phyloP scores from a whole-genome alignment of 2,329 filamentous ascomycete genomes.

The Epichloe elymi region DNA sequence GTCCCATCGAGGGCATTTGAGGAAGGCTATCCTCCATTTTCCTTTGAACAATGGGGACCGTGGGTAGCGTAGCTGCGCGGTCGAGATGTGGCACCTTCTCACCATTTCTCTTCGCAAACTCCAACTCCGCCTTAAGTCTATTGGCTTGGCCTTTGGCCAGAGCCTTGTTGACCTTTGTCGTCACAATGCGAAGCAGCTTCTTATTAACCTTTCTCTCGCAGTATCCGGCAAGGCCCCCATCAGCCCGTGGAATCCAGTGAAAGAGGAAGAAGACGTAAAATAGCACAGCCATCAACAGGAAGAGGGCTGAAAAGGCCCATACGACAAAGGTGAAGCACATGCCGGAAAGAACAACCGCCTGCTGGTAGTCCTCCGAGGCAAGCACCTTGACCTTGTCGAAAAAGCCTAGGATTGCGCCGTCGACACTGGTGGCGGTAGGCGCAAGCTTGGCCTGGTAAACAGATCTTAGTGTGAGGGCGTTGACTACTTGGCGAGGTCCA shows the following conservation, averaged over 20 bases:
- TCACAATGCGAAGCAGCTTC: slow-evolving; percentile 72
- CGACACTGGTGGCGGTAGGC: slow-evolving; percentile 34
- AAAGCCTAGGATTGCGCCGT: slow-evolving; percentile 57
- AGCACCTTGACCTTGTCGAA: slow-evolving; percentile 69
- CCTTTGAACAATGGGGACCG: slow-evolving; percentile 28
- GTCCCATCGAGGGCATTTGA: slow-evolving; percentile 43
- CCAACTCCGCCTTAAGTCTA: slow-evolving; percentile 36
- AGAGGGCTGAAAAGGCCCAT: slow-evolving; percentile 72
- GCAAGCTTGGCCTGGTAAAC: slow-evolving; percentile 69
- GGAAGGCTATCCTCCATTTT: slow-evolving; percentile 35
- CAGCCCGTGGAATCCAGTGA: slow-evolving; percentile 74
- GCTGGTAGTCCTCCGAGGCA: slow-evolving; percentile 58
- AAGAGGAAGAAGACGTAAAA: slow-evolving; percentile 85
- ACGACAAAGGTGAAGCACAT: slow-evolving; percentile 89
- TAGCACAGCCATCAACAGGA: slow-evolving; percentile 58
- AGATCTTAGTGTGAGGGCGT: slow-evolving; percentile 76
- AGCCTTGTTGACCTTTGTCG: slow-evolving; percentile 76
- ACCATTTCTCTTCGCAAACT: slow-evolving; percentile 38
- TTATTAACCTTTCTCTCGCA: slow-evolving; percentile 87
- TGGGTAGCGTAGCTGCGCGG: slow-evolving; percentile 56
- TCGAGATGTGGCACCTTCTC: slow-evolving; percentile 32
- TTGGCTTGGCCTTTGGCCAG: slow-evolving; percentile 63
- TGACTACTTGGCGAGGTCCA: slow-evolving; percentile 82
- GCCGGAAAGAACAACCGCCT: slow-evolving; percentile 71
- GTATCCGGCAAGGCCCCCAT: slow-evolving; percentile 71